Evolutionary conservation across 2,329 filamentous ascomycete genomes (phyloP).

Genomic region (Verticillium klebahnii): DNA sequence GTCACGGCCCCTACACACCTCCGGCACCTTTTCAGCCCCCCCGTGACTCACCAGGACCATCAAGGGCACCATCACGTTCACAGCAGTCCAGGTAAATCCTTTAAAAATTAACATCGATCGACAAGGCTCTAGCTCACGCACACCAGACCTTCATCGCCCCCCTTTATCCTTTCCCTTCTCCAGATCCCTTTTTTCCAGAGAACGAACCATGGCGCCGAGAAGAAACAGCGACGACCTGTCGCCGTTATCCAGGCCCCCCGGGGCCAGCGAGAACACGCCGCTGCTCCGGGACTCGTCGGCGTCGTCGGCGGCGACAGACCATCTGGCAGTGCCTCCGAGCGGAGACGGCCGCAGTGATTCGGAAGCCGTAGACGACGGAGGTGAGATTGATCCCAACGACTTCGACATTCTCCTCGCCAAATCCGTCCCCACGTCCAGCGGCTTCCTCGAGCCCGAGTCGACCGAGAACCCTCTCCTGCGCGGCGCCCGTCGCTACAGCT

Average conservation of each 20-base stretch:
- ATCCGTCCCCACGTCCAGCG: constrained; percentile 30
- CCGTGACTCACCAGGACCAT: not conserved
- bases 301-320: not conserved
- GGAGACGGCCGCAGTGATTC: not conserved
- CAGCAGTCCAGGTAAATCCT: not conserved
- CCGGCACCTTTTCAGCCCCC: not conserved
- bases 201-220: not conserved
- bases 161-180: not conserved
- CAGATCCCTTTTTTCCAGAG: not conserved
- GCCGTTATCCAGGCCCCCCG: not conserved
- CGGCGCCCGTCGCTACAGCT: constrained; percentile 23
- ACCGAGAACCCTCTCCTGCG: constrained; percentile 34
- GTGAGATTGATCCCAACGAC: constrained; percentile 26
- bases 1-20: not conserved
- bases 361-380: constrained; percentile 5
- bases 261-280: not conserved
- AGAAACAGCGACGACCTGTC: not conserved
- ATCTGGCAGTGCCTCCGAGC: not conserved
- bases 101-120: too few relatives aligned
- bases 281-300: not conserved
- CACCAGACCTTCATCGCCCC: not conserved
- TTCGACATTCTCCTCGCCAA: constrained; percentile 32
- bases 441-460: constrained; percentile 36
- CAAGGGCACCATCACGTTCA: not conserved
- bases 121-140: not conserved